phyloP scores from a whole-genome alignment of 148 eudicot species.

The Mesembryanthemum crystallinum region DNA sequence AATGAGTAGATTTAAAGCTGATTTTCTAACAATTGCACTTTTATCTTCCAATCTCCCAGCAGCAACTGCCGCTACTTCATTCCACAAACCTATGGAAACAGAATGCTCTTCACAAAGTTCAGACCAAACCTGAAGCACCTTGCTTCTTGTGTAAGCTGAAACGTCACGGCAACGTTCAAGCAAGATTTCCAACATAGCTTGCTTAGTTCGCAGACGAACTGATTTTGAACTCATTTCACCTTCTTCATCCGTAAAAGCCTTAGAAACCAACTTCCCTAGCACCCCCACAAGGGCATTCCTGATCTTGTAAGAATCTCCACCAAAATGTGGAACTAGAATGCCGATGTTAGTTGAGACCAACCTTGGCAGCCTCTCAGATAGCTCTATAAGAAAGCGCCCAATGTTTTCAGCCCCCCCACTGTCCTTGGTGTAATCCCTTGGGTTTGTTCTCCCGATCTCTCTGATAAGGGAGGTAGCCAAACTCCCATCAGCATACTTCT shows the following conservation, averaged over 20 bases:
- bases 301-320: conserved; percentile 95
- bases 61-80: conserved; percentile 83
- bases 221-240: conserved; percentile 89
- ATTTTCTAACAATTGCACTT: conserved; percentile 88
- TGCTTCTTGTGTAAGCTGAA: conserved; percentile 95
- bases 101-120: conserved; percentile 92
- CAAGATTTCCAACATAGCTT: conserved; percentile 93
- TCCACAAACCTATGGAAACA: conserved; percentile 90
- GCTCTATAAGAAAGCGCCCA: conserved; percentile 91
- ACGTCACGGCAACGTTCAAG: conserved; percentile 90
- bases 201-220: conserved; percentile 82
- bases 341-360: conserved; percentile 86
- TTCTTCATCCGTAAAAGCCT: conserved; percentile 86
- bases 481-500: conserved; percentile 85
- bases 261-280: conserved; percentile 75
- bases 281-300: conserved; percentile 95
- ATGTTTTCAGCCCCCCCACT: conserved; percentile 86
- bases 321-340: conserved; percentile 83
- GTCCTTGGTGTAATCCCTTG: conserved; percentile 79
- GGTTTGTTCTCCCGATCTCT: conserved; percentile 88
- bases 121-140: conserved; percentile 94
- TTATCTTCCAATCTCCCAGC: conserved; percentile 97
- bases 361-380: conserved; percentile 79
- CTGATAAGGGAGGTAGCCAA: conserved; percentile 70
- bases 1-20: conserved; percentile 81